These are phyloP conservation scores for Poronia punctata DNA, from an alignment of 495 filamentous ascomycete species.

Conservation along the genomic window DNA sequence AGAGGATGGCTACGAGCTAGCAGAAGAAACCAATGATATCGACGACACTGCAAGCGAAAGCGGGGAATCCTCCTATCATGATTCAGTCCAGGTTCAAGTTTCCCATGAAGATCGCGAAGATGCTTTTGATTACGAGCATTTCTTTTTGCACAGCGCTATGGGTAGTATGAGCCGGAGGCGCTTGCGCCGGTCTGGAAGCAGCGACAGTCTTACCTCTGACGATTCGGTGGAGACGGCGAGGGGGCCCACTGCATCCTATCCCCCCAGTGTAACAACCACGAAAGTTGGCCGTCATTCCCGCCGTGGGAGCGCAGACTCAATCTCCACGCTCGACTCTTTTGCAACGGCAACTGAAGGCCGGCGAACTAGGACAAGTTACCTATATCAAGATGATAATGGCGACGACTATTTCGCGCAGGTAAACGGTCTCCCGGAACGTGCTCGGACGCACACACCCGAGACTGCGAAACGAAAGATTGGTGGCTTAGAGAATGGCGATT, in stretches of 20 bases:
- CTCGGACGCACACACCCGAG: constrained; percentile 23
- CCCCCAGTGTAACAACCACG: constrained; percentile 10
- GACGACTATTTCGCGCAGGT: constrained; percentile 17
- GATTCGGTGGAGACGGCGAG: constrained; percentile 72
- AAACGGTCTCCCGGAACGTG: constrained; percentile 18
- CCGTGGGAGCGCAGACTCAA: constrained; percentile 57
- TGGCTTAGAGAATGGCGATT: constrained; percentile 28
- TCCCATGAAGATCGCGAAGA: constrained; percentile 92
- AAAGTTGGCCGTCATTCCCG: constrained; percentile 35
- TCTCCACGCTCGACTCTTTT: constrained; percentile 74
- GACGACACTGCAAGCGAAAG: constrained; percentile 39
- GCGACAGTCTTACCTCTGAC: constrained; percentile 52
- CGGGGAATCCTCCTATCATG: constrained; percentile 52
- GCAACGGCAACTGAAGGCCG: constrained; percentile 71
- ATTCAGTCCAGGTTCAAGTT: constrained; percentile 42
- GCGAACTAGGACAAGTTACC: constrained; percentile 18
- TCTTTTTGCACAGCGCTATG: constrained; percentile 86
- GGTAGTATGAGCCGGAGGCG: constrained; percentile 53
- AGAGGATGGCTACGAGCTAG: constrained; percentile 23
- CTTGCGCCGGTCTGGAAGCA: constrained; percentile 44
- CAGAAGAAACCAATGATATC: constrained; percentile 11
- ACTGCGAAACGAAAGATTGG: constrained; percentile 25
- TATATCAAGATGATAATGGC: background rate
- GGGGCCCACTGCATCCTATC: constrained; percentile 32
- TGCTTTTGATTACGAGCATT: constrained; percentile 95